Base-by-base conservation (phyloP, 202 grass and related monocot species). In the Tripidium arundinaceum region DNA sequence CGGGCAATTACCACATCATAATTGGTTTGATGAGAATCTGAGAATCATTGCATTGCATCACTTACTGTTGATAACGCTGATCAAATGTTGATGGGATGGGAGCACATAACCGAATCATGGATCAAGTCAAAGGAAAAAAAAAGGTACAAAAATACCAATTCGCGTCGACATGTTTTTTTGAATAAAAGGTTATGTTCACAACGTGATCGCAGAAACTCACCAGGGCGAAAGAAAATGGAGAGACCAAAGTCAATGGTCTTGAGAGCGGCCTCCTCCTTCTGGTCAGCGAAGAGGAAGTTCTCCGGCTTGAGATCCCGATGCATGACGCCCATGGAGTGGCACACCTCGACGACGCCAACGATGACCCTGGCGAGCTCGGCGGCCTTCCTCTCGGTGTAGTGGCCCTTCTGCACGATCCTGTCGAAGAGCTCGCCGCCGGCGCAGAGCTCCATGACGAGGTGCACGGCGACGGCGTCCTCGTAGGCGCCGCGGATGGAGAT, bases 171-270 rank as follows among this genome's bases (percentile, higher is more conserved):
- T 73, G 18, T 42, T 16, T 45, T 12, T 33, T 34, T 29, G 31
- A 33, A 33, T 33, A 13, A 43, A 24, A 2, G 37, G n/a, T n/a
- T n/a, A n/a, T n/a, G n/a, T n/a, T n/a, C n/a, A n/a, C n/a, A n/a
- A n/a, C n/a, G n/a, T n/a, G n/a, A n/a, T n/a, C n/a, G n/a, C n/a
- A n/a, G n/a, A 61, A 61, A 60, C 57, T 80, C 85, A 99, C 96
- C 96, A 29, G 96, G 96, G 34, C 86, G 74, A 31, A 99, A 99
- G 86, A 99, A 99, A 49, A 99, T 84, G 62, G 96, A 99, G 77
- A 99, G 82, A 34, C 96, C 96, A 74, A 99, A 99, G 77, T 98
- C 96, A 63, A 98, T 98, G 8, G 96, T 90, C 90, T 98, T 98
- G 57, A 98, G 86, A 1, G 86, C 82, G 6, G 92, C 87, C 68